Conservation (phyloP, 2,329 filamentous ascomycete species). For the Colletotrichum euphorbiae region DNA sequence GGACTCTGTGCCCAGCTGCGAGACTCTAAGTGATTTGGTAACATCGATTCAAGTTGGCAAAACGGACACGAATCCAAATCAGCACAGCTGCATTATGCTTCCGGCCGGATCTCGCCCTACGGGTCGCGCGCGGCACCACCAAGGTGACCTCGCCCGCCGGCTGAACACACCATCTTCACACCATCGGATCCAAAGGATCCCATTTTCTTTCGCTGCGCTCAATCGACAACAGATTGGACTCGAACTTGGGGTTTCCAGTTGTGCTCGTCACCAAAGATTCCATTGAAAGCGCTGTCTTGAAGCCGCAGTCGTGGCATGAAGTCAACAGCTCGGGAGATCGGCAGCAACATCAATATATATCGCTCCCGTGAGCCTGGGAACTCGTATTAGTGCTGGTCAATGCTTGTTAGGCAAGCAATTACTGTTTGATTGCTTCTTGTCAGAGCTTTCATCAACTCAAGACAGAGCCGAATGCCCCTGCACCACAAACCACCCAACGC, state of each 20-base stretch:
- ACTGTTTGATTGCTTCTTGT: constrained; percentile 8
- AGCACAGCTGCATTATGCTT: too few relatives aligned
- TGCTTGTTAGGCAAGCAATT: constrained; percentile 16
- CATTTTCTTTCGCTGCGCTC: not conserved
- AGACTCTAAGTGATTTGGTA: too few relatives aligned
- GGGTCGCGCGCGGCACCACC: not conserved
- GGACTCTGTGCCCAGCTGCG: too few relatives aligned
- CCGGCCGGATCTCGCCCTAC: not conserved
- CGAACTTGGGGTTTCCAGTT: not conserved
- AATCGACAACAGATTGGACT: too few relatives aligned
- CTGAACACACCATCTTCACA: not conserved
- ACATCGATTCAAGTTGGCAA: too few relatives aligned
- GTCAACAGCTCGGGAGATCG: not conserved
- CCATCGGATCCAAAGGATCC: not conserved
- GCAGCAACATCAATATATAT: constrained; percentile 11
- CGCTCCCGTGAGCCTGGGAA: not conserved
- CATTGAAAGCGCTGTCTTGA: not conserved
- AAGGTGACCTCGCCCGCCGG: constrained; percentile 18
- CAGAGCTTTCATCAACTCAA: constrained; percentile 14
- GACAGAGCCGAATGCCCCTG: constrained; percentile 12
- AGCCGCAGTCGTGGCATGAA: not conserved
- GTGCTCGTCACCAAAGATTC: not conserved
- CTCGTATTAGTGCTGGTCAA: constrained; percentile 6
- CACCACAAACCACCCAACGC: not conserved
- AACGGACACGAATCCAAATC: too few relatives aligned